Evolutionary conservation across 2,329 filamentous ascomycete species (phyloP), one percentile per base, ranked within the genome.

Genomic region (Colletotrichum falcatum): DNA sequence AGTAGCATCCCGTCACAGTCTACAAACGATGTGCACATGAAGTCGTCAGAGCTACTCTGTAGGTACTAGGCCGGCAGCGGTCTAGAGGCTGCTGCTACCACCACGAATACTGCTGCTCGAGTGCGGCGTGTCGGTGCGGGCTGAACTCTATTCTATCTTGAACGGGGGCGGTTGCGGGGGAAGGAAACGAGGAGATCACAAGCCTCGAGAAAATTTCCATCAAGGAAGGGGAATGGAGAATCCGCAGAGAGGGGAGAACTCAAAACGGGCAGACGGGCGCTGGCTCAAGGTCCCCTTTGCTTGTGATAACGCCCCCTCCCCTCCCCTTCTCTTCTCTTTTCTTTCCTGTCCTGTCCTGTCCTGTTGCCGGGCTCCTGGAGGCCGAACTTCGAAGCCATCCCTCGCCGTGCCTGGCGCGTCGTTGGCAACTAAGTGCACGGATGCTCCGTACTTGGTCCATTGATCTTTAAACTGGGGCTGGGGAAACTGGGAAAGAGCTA

Each of bases 131-230:
- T 49, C 62, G 56, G 49, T 70, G 64, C 67, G 58, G 67, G 33
- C 58, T 67, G 67, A 70, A 70, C 64, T 67, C 64, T 67, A 70
- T 70, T 67, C 64, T 67, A 70, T 70, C 67, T 67, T 58, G 58
- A 59, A 70, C 64, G 51, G 51, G 33, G 63, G 63, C 3, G 23
- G 59, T 61, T 70, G 51, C 67, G 67, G 67, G 67, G 66, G 37
- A 58, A 28, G 35, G 23, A n/a, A n/a, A 53, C 39, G 59, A 14
- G 20, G 1, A 26, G 39, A 53, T 70, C 67, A 70, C 67, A 70
- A 70, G 67, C 61, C 18, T 55, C 26, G 61, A 44, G 16, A n/a
- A n/a, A n/a, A 48, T 33, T 37, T 37, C 12, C 33, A 37, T 26
- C 23, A 37, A 20, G 20, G 61, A 56, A 61, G 23, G 46, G 23